These are phyloP conservation scores for Stramenopiles sp. DNA, from an alignment of 352 stramenopile species.

Conservation along the genomic window DNA sequence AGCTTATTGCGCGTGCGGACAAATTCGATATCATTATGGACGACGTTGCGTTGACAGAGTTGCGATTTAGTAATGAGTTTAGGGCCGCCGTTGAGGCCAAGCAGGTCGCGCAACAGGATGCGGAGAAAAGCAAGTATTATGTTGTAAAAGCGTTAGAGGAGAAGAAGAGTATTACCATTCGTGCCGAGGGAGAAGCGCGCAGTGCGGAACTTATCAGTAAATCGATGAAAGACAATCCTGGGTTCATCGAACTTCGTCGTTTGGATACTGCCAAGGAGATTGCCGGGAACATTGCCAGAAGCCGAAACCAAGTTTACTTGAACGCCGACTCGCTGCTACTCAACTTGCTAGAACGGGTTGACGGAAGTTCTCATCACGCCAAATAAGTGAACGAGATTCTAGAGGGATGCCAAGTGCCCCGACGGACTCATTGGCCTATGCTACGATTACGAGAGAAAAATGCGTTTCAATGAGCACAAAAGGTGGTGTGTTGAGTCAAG, in stretches of 20 bases:
- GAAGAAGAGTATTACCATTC: constrained; percentile 95
- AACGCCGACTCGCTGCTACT: constrained; percentile 90
- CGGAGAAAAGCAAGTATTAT: constrained; percentile 91
- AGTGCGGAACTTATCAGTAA: constrained; percentile 91
- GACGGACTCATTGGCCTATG: no score
- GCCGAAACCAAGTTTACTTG: constrained; percentile 92
- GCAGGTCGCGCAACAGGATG: constrained; percentile 97
- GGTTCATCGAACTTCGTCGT: constrained; percentile 93
- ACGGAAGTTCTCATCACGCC: no score
- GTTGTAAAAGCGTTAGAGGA: constrained; percentile 94
- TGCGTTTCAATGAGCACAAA: no score
- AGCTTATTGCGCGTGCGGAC: constrained; percentile 49
- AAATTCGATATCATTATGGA: constrained; percentile 81
- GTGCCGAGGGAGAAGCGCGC: constrained; percentile 89
- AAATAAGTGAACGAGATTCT: no score
- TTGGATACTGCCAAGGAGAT: constrained; percentile 97
- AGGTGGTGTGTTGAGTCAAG: no score
- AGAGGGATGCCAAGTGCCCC: no score
- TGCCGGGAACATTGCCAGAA: constrained; percentile 76
- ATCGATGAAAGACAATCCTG: constrained; percentile 97
- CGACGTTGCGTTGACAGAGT: constrained; percentile 97
- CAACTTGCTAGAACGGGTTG: constrained; percentile 83
- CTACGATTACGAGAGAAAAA: no score
- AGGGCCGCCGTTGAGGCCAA: constrained; percentile 96
- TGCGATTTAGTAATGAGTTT: constrained; percentile 95